Percentiles rank a stretch among this genome's conserved stretches.
phyloP scores from a whole-genome alignment of 495 filamentous ascomycete genomes.

The Cercophora sp. region DNA sequence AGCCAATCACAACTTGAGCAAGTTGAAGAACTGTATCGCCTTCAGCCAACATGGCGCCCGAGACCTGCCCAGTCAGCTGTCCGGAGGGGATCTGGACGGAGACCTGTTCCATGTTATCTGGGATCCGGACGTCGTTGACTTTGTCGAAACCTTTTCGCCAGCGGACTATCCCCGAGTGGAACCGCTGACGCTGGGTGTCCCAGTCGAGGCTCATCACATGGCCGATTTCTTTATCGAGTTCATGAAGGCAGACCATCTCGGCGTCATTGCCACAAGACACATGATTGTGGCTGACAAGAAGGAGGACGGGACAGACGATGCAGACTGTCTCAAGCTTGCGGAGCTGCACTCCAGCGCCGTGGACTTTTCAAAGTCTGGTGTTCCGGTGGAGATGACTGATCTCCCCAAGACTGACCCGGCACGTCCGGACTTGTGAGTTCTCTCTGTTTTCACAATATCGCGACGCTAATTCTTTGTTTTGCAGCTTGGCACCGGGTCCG shows the following conservation, averaged over 20 bases:
- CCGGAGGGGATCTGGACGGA: slow-evolving; percentile 80
- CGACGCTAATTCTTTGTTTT: slow-evolving; percentile 1
- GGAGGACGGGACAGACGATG: slow-evolving; percentile 50
- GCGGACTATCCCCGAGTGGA: slow-evolving; percentile 62
- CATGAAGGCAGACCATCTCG: slow-evolving; percentile 71
- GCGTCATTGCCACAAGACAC: slow-evolving; percentile 64
- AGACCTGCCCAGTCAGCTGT: slow-evolving; percentile 71
- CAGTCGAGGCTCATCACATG: slow-evolving; percentile 59
- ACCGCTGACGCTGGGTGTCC: slow-evolving; percentile 52
- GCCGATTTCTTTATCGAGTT: slow-evolving; percentile 74
- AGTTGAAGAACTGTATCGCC: slow-evolving; percentile 67
- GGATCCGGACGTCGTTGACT: slow-evolving; percentile 47
- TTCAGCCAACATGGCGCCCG: slow-evolving; percentile 66
- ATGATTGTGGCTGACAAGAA: slow-evolving; percentile 63
- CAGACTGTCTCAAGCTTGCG: slow-evolving; percentile 59
- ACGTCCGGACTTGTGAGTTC: slow-evolving; percentile 43
- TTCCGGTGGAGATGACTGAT: slow-evolving; percentile 49
- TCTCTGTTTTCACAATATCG: background rate
- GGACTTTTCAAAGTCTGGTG: slow-evolving; percentile 78
- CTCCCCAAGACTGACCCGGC: slow-evolving; percentile 21
- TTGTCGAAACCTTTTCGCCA: slow-evolving; percentile 38
- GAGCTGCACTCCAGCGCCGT: slow-evolving; percentile 72
- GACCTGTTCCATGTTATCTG: slow-evolving; percentile 75
- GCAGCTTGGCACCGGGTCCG: slow-evolving; percentile 62
- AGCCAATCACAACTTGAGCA: slow-evolving; percentile 51